These are phyloP conservation scores for Aureobasidium sp. DNA, from an alignment of 2,329 filamentous ascomycete genomes.

Conservation along the genomic window DNA sequence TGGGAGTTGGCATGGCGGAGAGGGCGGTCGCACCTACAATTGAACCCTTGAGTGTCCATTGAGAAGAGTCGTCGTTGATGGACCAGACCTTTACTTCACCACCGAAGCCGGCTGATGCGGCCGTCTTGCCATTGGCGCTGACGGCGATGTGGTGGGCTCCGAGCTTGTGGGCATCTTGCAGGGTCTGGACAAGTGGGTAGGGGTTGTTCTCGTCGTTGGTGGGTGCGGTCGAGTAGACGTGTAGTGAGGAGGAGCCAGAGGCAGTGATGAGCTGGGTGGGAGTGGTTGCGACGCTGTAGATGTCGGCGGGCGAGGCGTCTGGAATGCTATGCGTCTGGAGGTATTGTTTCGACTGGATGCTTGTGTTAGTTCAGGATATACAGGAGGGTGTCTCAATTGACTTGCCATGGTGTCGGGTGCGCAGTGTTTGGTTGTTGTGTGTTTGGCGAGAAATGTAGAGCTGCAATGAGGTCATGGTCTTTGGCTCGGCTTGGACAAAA, in stretches of 20 bases:
- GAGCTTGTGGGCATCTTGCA: slow-evolving; percentile 73
- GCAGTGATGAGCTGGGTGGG: slow-evolving; percentile 61
- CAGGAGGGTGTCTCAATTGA: not conserved
- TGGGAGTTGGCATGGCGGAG: not conserved
- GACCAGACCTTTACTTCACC: slow-evolving; percentile 84
- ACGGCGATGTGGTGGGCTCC: slow-evolving; percentile 87
- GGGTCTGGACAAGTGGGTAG: slow-evolving; percentile 71
- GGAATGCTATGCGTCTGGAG: slow-evolving; percentile 87
- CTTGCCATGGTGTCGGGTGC: slow-evolving; percentile 3
- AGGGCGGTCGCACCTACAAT: slow-evolving; percentile 35
- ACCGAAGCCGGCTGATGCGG: slow-evolving; percentile 80
- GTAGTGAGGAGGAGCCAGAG: slow-evolving; percentile 75
- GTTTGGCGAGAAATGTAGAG: slow-evolving; percentile 3
- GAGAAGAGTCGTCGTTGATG: slow-evolving; percentile 36
- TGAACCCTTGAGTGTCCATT: slow-evolving; percentile 47
- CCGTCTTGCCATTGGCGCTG: slow-evolving; percentile 60
- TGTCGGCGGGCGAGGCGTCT: slow-evolving; percentile 42
- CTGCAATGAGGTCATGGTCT: not conserved
- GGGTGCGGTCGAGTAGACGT: slow-evolving; percentile 57
- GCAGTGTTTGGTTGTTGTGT: not conserved
- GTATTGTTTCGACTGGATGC: slow-evolving; percentile 87
- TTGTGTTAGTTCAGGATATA: not conserved
- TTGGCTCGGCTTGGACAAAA: not conserved
- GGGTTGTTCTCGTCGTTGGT: slow-evolving; percentile 38
- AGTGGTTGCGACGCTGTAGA: slow-evolving; percentile 33